Evolutionary conservation across 768 basidiomycete species (phyloP).

Genomic region (Trametes meyenii): DNA sequence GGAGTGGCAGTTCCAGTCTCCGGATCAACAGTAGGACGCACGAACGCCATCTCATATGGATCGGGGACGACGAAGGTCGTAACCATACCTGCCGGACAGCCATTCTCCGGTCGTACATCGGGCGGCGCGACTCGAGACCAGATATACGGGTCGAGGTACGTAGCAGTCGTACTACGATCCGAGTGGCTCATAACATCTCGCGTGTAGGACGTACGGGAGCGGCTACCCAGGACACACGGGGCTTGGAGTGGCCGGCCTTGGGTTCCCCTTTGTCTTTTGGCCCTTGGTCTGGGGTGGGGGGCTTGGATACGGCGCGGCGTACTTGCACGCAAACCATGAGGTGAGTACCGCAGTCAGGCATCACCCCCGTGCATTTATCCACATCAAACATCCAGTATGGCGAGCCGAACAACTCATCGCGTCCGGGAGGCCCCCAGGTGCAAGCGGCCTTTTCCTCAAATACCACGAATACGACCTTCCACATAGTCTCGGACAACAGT

Average conservation of each 20-base stretch:
- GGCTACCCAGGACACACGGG: constrained; percentile 57
- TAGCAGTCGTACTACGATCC: background rate
- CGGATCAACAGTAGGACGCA: constrained; percentile 28
- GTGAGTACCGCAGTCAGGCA: constrained; percentile 32
- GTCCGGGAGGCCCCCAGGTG: constrained; percentile 39
- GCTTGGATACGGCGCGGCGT: constrained; percentile 34
- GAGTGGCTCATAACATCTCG: background rate
- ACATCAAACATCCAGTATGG: constrained; percentile 42
- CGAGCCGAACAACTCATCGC: constrained; percentile 35
- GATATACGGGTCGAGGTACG: constrained; percentile 15
- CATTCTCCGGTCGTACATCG: constrained; percentile 40
- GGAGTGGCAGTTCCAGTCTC: constrained; percentile 25
- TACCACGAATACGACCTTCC: constrained; percentile 35
- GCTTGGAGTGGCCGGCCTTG: constrained; percentile 49
- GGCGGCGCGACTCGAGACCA: constrained; percentile 54
- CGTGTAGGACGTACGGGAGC: constrained; percentile 56
- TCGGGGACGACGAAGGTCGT: constrained; percentile 29
- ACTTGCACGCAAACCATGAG: constrained; percentile 43
- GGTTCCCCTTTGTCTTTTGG: constrained; percentile 72
- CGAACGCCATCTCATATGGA: constrained; percentile 31
- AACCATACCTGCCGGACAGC: constrained; percentile 33
- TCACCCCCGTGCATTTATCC: background rate
- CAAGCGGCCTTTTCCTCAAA: constrained; percentile 34
- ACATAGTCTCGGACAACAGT: constrained; percentile 39
- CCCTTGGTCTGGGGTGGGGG: constrained; percentile 54